Evolutionary conservation across 768 basidiomycete species (phyloP).

Genomic region (Agrocybe chaxingu): DNA sequence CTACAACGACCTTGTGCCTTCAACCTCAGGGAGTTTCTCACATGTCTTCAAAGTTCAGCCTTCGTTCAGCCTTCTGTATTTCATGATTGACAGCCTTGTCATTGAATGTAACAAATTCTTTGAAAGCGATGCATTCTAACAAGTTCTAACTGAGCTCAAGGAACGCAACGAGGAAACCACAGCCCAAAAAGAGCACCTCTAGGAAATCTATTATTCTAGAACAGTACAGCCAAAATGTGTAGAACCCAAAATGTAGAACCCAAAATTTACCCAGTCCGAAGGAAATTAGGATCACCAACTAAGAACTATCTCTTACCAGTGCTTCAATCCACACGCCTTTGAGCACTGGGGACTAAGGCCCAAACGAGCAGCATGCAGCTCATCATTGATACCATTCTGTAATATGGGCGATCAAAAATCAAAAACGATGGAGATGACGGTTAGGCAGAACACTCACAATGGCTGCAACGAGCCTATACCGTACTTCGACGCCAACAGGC

Average conservation of each 20-base stretch:
- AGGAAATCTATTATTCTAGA: too few relatives aligned
- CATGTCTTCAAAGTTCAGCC: too few relatives aligned
- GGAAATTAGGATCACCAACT: not conserved
- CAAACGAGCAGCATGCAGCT: slow-evolving; percentile 50
- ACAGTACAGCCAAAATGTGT: too few relatives aligned
- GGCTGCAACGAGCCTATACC: slow-evolving; percentile 61
- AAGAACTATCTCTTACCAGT: not conserved
- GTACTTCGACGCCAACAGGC: slow-evolving; percentile 58
- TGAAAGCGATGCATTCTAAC: too few relatives aligned
- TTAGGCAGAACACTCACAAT: slow-evolving; percentile 38
- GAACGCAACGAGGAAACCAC: too few relatives aligned
- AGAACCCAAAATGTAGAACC: not conserved
- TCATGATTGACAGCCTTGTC: too few relatives aligned
- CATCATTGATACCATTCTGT: slow-evolving; percentile 62
- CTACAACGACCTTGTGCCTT: too few relatives aligned
- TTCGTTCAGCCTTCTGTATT: too few relatives aligned
- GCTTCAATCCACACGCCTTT: slow-evolving; percentile 6
- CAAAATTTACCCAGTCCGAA: not conserved
- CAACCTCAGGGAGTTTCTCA: too few relatives aligned
- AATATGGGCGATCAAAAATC: not conserved
- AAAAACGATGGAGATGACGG: not conserved
- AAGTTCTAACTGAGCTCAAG: too few relatives aligned
- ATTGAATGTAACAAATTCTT: too few relatives aligned
- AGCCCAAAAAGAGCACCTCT: too few relatives aligned
- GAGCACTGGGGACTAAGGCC: slow-evolving; percentile 41